Evolutionary conservation across 2,329 filamentous ascomycete genomes (phyloP).

Genomic region (Mariannaea elegans): DNA sequence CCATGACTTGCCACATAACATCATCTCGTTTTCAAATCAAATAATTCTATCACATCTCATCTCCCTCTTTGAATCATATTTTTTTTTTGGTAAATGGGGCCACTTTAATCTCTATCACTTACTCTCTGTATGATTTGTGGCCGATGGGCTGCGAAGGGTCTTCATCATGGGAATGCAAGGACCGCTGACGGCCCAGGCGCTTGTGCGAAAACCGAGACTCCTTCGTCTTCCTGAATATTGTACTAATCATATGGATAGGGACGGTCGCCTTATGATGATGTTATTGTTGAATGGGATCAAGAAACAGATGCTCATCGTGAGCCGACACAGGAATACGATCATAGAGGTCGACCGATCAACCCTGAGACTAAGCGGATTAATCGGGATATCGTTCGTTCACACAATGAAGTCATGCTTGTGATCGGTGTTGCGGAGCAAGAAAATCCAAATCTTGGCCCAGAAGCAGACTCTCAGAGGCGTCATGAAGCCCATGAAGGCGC

Average conservation of each 20-base stretch:
- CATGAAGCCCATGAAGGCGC: constrained; percentile 59
- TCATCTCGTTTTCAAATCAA: neutral
- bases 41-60: neutral
- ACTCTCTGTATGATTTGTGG: neutral
- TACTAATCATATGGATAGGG: constrained; percentile 51
- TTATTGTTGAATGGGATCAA: constrained; percentile 60
- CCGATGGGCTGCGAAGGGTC: constrained; percentile 14
- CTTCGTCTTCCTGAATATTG: neutral
- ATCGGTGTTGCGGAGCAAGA: constrained; percentile 70
- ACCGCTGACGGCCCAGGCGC: constrained; percentile 64
- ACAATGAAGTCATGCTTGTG: constrained; percentile 71
- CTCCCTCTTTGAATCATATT: neutral
- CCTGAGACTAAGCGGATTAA: constrained; percentile 63
- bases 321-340: constrained; percentile 60
- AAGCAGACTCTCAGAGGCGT: constrained; percentile 51
- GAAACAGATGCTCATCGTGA: constrained; percentile 46
- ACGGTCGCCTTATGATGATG: constrained; percentile 68
- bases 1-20: neutral
- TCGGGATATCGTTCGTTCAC: constrained; percentile 65
- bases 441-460: constrained; percentile 49
- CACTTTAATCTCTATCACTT: neutral
- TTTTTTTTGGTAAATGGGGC: neutral
- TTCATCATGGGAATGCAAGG: constrained; percentile 62
- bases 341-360: constrained; percentile 65
- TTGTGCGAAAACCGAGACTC: constrained; percentile 51